phyloP scores from a whole-genome alignment of 2,329 filamentous ascomycete species.

The Paecilomyces dactylethromorphus region DNA sequence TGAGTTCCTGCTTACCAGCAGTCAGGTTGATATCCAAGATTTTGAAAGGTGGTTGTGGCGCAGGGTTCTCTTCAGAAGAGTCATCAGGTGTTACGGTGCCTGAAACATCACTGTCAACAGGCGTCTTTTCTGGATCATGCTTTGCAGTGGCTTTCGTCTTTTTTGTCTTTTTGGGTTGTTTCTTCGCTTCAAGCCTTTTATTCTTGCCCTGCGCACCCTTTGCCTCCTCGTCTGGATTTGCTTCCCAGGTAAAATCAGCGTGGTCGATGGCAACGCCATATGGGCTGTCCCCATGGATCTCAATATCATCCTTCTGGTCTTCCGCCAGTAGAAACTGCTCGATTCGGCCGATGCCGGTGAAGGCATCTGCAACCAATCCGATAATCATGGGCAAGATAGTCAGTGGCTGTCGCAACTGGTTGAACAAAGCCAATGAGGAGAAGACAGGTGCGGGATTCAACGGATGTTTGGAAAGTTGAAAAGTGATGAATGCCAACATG shows the following conservation, averaged over 20 bases:
- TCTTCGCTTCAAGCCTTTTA: constrained; percentile 5
- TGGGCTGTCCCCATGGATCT: constrained; percentile 45
- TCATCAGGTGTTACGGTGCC: constrained; percentile 14
- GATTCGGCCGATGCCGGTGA: constrained; percentile 72
- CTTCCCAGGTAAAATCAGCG: constrained; percentile 82
- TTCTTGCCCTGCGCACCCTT: not conserved
- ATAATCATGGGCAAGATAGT: constrained; percentile 82
- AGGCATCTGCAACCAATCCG: constrained; percentile 79
- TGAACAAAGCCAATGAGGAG: constrained; percentile 86
- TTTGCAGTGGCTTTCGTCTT: constrained; percentile 1
- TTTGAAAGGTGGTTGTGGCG: constrained; percentile 21
- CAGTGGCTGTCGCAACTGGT: constrained; percentile 75
- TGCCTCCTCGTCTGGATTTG: constrained; percentile 10
- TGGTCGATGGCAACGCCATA: constrained; percentile 59
- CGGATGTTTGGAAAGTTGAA: constrained; percentile 52
- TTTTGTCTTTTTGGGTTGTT: constrained; percentile 2
- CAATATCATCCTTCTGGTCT: constrained; percentile 66
- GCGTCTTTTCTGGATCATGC: not conserved
- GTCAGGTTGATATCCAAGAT: constrained; percentile 23
- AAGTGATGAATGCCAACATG: constrained; percentile 85
- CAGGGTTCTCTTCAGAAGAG: constrained; percentile 5
- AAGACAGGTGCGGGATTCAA: constrained; percentile 73
- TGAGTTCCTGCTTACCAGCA: constrained; percentile 20
- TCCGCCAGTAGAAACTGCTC: constrained; percentile 79
- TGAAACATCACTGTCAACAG: constrained; percentile 10